A percentile compares a stretch with the other conserved stretches of the same genome.
Conservation (phyloP, 2,329 filamentous ascomycete species). For the Didymella arachidicola region DNA sequence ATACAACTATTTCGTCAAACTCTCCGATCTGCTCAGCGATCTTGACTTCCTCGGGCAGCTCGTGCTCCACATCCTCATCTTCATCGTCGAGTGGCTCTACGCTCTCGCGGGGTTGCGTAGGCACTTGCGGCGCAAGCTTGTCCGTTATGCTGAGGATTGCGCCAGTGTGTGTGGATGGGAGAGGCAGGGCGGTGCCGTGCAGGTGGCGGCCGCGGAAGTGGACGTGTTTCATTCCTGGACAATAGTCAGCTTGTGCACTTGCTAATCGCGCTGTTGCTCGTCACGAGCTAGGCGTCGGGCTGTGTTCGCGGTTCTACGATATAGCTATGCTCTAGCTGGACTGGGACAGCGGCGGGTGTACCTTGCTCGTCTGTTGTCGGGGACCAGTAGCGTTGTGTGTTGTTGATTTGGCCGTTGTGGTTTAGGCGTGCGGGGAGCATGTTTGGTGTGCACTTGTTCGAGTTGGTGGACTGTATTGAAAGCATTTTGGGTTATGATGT, state of each 20-base stretch:
- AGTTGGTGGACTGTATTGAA: constrained; percentile 48
- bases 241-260: neutral
- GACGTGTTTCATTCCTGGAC: constrained; percentile 31
- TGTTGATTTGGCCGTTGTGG: constrained; percentile 75
- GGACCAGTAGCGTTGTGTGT: constrained; percentile 73
- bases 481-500: constrained; percentile 49
- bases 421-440: constrained; percentile 82
- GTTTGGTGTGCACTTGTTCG: constrained; percentile 65
- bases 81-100: neutral
- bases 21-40: constrained; percentile 68
- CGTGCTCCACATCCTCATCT: constrained; percentile 27
- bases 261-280: too few relatives aligned
- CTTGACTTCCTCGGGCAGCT: constrained; percentile 38
- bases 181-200: constrained; percentile 67
- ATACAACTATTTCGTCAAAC: constrained; percentile 82
- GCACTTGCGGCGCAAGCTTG: constrained; percentile 27
- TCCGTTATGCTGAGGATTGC: constrained; percentile 43
- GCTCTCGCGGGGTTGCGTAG: neutral
- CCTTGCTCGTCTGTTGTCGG: constrained; percentile 59
- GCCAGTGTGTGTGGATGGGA: constrained; percentile 77
- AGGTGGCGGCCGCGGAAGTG: constrained; percentile 76
- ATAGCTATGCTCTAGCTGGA: too few relatives aligned
- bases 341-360: neutral
- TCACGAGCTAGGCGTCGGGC: too few relatives aligned
- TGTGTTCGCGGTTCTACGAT: too few relatives aligned